Evolutionary conservation across 2,329 filamentous ascomycete species (phyloP), one percentile per base, ranked within the genome.

Genomic region (Sarocladiaceae sp.): DNA sequence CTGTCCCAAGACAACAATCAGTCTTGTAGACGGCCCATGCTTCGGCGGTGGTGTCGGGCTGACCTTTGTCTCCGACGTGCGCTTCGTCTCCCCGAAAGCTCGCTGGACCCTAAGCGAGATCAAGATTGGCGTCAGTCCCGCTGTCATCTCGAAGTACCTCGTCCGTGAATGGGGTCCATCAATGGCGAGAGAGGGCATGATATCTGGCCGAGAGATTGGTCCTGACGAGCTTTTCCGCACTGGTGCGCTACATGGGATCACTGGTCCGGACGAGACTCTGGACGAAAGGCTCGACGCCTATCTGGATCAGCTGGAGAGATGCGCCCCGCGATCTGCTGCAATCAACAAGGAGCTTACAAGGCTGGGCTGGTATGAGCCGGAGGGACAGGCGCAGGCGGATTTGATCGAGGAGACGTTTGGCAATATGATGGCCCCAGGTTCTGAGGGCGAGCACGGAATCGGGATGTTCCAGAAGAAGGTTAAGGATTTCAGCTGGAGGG

Each of bases 31-130:
- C 29, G 72, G 73, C 0, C 68, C 72, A 2, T 65, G 66, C 3
- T 73, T 71, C 52, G 72, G 71, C 2, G 72, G 70, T 1, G 73
- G 73, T 0, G 69, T 74, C 2, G 72, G 72, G 0, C 59, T 76
- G 0, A 69, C 68, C 1, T 72, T 73, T 55, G 62, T 63, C 1
- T 75, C 71, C 55, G 71, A 75, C 51, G 57, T 74, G 10, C 62
- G 71, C 4, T 50, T 68, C 8, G 56, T 49, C 25, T 51, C 44
- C 13, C 40, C 39, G 10, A 35, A 29, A 2, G 60, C 62, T 4
- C 56, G 36, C 2, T 56, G 64, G 10, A 70, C 63, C 1, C 58
- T 75, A 3, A 72, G 64, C 54, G 71, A 75, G 46, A 68, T 67
- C 3, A 72, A 69, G 49, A 56, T 71, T 1, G 70, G 66, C 0